These are phyloP conservation scores for Solanum piurae DNA, from an alignment of 257 asterid genomes.

Conservation along the genomic window DNA sequence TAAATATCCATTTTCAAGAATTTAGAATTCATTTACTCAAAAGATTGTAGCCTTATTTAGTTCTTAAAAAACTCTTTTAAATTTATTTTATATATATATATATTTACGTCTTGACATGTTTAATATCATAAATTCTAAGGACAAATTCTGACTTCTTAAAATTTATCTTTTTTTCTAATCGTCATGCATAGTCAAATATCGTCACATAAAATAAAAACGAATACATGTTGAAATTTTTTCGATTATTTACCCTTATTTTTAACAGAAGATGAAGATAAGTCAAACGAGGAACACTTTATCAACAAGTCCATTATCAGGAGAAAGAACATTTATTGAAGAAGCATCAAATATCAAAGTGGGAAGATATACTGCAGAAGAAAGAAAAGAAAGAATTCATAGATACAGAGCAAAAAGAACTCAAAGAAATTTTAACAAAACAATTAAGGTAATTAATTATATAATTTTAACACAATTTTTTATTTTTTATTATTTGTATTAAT, in stretches of 20 bases:
- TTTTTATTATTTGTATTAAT: background rate
- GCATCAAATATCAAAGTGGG: slow-evolving; percentile 54
- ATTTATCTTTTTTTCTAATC: background rate
- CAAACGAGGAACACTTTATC: slow-evolving; percentile 26
- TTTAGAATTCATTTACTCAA: background rate
- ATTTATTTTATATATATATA: too few relatives aligned
- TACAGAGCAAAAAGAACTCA: slow-evolving; percentile 77
- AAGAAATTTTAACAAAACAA: slow-evolving; percentile 80
- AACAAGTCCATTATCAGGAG: slow-evolving; percentile 53
- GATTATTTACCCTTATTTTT: background rate
- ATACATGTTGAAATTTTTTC: background rate
- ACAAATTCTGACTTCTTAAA: background rate
- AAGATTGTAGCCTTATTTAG: accelerated
- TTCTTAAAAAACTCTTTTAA: background rate
- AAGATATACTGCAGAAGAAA: slow-evolving; percentile 58
- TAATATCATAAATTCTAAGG: background rate
- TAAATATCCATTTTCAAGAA: background rate
- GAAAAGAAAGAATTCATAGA: slow-evolving; percentile 65
- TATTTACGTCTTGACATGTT: background rate
- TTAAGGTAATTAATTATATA: slow-evolving; percentile 46
- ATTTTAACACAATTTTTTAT: background rate
- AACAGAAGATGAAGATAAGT: slow-evolving; percentile 33
- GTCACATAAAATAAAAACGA: background rate
- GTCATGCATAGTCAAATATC: accelerated
- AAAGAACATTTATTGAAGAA: slow-evolving; percentile 50